Evolutionary conservation across 2,329 filamentous ascomycete genomes (phyloP).

Genomic region (Hortaea sp.): DNA sequence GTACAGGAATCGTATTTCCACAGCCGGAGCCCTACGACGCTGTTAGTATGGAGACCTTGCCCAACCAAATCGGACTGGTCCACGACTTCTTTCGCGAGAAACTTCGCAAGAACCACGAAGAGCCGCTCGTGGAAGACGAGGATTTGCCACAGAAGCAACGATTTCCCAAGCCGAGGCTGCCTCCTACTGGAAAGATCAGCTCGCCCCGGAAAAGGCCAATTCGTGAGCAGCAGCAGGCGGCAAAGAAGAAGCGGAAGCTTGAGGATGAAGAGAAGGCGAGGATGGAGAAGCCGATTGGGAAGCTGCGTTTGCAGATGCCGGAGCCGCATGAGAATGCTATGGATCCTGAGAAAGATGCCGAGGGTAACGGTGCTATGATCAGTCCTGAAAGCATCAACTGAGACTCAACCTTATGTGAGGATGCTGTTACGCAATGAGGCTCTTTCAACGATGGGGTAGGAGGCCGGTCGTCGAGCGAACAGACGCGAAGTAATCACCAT

Average conservation of each 20-base stretch:
- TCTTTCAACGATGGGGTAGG: too few species aligned
- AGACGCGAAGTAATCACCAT: too few species aligned
- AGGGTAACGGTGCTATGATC: slow-evolving; percentile 62
- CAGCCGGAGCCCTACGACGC: slow-evolving; percentile 61
- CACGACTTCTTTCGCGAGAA: slow-evolving; percentile 88
- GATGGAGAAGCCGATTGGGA: slow-evolving; percentile 40
- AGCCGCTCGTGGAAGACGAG: slow-evolving; percentile 84
- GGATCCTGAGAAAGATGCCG: slow-evolving; percentile 53
- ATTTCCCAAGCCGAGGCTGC: slow-evolving; percentile 48
- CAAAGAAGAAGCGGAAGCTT: slow-evolving; percentile 77
- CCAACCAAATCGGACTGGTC: slow-evolving; percentile 74
- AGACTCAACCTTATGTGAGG: slow-evolving; percentile 3
- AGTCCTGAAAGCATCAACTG: slow-evolving; percentile 63
- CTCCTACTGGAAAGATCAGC: slow-evolving; percentile 77
- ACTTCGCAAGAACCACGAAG: slow-evolving; percentile 70
- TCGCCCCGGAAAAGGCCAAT: slow-evolving; percentile 73
- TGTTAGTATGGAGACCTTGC: slow-evolving; percentile 67
- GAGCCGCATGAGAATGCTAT: slow-evolving; percentile 34
- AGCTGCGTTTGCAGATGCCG: slow-evolving; percentile 37
- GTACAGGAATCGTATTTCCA: slow-evolving; percentile 54
- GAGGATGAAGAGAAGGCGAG: slow-evolving; percentile 24
- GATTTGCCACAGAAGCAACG: slow-evolving; percentile 89
- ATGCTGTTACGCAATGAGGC: background rate
- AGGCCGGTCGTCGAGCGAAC: too few species aligned
- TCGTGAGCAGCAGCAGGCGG: slow-evolving; percentile 70